Evolutionary conservation across 1,284 basidiomycete genomes (phyloP).

Genomic region (Leccinum insigne): DNA sequence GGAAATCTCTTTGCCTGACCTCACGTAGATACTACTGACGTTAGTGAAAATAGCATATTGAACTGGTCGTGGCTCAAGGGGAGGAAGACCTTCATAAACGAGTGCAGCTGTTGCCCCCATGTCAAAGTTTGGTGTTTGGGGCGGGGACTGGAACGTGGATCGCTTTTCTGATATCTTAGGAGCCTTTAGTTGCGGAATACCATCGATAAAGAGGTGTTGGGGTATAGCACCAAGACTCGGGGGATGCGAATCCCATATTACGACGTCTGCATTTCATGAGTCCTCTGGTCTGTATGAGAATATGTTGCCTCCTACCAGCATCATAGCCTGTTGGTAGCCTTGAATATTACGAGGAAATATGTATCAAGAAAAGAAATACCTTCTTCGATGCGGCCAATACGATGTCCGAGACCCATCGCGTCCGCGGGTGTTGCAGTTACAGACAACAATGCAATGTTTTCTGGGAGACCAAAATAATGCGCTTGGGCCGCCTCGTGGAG

Average conservation of each 20-base stretch:
- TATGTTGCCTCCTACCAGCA: slow-evolving; percentile 32
- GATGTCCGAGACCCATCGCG: slow-evolving; percentile 60
- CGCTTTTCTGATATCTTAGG: slow-evolving; percentile 36
- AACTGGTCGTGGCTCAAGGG: slow-evolving; percentile 42
- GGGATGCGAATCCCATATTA: slow-evolving; percentile 55
- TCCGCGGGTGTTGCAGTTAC: slow-evolving; percentile 61
- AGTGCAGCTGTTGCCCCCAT: slow-evolving; percentile 53
- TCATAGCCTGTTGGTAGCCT: slow-evolving; percentile 34
- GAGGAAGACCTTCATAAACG: slow-evolving; percentile 64
- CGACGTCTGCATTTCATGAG: slow-evolving; percentile 33
- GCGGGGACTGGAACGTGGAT: slow-evolving; percentile 33
- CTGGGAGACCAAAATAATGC: slow-evolving; percentile 52
- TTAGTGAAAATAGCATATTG: slow-evolving; percentile 20
- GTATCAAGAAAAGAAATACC: slow-evolving; percentile 7
- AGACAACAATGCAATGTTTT: slow-evolving; percentile 44
- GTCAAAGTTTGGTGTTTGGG: slow-evolving; percentile 58
- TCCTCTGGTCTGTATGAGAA: neutral
- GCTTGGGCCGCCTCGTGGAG: slow-evolving; percentile 68
- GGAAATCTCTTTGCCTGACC: slow-evolving; percentile 8
- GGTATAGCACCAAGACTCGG: slow-evolving; percentile 53
- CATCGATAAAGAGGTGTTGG: slow-evolving; percentile 69
- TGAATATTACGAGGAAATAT: neutral
- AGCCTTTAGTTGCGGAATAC: slow-evolving; percentile 55
- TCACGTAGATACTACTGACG: slow-evolving; percentile 15
- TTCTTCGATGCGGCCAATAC: slow-evolving; percentile 53